phyloP scores from a whole-genome alignment of 345 rosid species.

The Abelmoschus esculentus region DNA sequence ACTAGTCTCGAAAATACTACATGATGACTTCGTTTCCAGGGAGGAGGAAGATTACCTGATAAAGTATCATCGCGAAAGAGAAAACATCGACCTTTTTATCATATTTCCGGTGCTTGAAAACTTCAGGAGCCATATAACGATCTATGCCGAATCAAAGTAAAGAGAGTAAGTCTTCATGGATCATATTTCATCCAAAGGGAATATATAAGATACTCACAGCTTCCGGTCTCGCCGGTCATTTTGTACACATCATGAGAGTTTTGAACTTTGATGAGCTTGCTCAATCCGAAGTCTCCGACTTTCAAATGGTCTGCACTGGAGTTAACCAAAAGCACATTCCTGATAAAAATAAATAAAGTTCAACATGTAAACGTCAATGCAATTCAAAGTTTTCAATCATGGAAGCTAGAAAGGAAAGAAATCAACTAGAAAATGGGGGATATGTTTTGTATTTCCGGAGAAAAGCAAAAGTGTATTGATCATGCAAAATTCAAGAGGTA shows the following conservation, averaged over 20 bases:
- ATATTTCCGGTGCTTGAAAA: constrained; percentile 88
- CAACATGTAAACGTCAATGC: background rate
- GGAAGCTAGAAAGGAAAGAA: background rate
- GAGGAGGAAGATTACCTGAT: constrained; percentile 51
- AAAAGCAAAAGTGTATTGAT: background rate
- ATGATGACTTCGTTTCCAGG: background rate
- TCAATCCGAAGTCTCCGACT: constrained; percentile 44
- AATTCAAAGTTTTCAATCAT: background rate
- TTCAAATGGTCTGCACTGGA: constrained; percentile 90
- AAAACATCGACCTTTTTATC: constrained; percentile 99
- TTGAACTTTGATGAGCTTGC: constrained; percentile 10
- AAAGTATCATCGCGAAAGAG: constrained; percentile 95
- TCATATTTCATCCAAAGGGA: constrained; percentile 4
- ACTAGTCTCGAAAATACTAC: constrained; percentile 14
- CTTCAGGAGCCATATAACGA: too few species aligned
- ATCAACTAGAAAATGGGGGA: background rate
- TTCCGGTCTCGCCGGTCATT: constrained; percentile 99
- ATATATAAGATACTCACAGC: constrained; percentile 55
- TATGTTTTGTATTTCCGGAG: background rate
- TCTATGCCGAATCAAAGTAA: too few species aligned
- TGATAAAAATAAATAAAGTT: constrained; percentile 25
- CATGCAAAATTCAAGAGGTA: too few species aligned
- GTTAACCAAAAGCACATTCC: constrained; percentile 97
- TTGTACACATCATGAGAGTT: constrained; percentile 73
- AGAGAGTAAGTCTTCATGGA: constrained; percentile 20